Conservation (phyloP, 768 basidiomycete species). For the Termitomyces heimii region DNA sequence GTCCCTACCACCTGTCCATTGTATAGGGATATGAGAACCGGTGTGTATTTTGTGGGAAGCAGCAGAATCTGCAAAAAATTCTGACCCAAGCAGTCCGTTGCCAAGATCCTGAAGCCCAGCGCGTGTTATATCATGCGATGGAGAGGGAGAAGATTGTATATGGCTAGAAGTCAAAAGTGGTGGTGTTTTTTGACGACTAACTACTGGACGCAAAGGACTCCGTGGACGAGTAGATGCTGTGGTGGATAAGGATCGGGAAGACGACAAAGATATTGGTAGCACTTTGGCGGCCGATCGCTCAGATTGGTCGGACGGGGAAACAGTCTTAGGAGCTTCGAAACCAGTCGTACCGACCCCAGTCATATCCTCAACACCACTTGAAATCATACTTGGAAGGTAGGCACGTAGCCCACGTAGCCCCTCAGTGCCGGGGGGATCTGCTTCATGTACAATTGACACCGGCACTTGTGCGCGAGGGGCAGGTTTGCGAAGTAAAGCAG, state of each 20-base stretch:
- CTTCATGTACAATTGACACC: slow-evolving; percentile 48
- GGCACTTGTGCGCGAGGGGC: slow-evolving; percentile 61
- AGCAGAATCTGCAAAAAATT: slow-evolving; percentile 62
- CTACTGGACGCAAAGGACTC: slow-evolving; percentile 24
- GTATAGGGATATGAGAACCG: slow-evolving; percentile 49
- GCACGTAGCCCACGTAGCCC: slow-evolving; percentile 33
- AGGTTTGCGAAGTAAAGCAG: slow-evolving; percentile 47
- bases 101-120: neutral
- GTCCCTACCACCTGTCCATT: slow-evolving; percentile 45
- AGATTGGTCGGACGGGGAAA: slow-evolving; percentile 20
- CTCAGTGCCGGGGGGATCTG: slow-evolving; percentile 12
- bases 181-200: slow-evolving; percentile 33
- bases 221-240: slow-evolving; percentile 6
- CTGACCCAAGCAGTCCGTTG: slow-evolving; percentile 34
- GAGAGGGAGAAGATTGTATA: slow-evolving; percentile 7
- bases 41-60: slow-evolving; percentile 44
- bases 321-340: slow-evolving; percentile 27
- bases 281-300: neutral
- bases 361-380: slow-evolving; percentile 51
- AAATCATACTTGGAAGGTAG: slow-evolving; percentile 49
- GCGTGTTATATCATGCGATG: neutral
- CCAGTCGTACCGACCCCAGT: slow-evolving; percentile 52
- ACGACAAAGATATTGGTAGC: neutral
- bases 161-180: slow-evolving; percentile 28
- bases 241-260: slow-evolving; percentile 1